Conservation (phyloP, 1,284 basidiomycete species). For the Irpex sp. region DNA sequence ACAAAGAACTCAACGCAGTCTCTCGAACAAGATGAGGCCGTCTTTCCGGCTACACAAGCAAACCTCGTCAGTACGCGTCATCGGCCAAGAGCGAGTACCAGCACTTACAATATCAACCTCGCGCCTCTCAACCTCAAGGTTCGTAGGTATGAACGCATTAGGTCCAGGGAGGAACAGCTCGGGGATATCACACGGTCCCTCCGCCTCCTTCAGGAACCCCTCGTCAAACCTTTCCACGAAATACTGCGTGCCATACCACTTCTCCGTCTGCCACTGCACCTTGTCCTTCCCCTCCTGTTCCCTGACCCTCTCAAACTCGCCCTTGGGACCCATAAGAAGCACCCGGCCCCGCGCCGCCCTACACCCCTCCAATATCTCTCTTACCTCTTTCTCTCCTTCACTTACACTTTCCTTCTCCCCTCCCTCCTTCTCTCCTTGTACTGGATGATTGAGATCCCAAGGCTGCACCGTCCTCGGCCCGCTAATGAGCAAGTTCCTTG, state of each 20-base stretch:
- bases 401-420: constrained; percentile 29
- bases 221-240: constrained; percentile 62
- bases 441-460: constrained; percentile 55
- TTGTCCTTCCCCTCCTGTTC: constrained; percentile 27
- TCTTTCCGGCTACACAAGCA: constrained; percentile 50
- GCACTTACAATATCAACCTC: constrained; percentile 52
- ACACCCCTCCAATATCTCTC: constrained; percentile 61
- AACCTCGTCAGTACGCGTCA: constrained; percentile 6
- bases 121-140: constrained; percentile 76
- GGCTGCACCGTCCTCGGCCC: constrained; percentile 73
- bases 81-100: background rate
- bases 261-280: constrained; percentile 60
- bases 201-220: constrained; percentile 56
- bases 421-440: constrained; percentile 48
- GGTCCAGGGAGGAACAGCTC: constrained; percentile 78
- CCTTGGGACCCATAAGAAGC: constrained; percentile 71
- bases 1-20: constrained; percentile 68
- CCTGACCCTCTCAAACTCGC: constrained; percentile 53
- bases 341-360: constrained; percentile 62
- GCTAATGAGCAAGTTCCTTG: constrained; percentile 75
- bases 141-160: constrained; percentile 88
- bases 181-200: constrained; percentile 52
- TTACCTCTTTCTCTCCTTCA: constrained; percentile 48
- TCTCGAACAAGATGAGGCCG: constrained; percentile 75
- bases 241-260: constrained; percentile 87